Percentiles rank a stretch among this genome's conserved stretches.
These are phyloP conservation scores for Stramenopiles sp. DNA, from an alignment of 352 stramenopile genomes.

Conservation along the genomic window DNA sequence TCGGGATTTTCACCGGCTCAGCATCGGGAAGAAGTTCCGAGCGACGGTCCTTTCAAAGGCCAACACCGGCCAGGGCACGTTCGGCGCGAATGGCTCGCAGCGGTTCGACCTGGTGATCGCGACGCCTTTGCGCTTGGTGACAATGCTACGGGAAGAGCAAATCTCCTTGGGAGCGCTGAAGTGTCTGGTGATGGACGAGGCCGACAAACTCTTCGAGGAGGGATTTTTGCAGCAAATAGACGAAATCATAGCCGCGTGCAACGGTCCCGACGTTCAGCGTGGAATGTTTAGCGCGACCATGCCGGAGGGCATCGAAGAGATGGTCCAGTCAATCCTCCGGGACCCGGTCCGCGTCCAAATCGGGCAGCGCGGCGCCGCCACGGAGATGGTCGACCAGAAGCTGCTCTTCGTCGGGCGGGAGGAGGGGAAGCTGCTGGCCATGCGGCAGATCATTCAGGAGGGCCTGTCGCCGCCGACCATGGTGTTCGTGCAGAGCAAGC, in stretches of 20 bases:
- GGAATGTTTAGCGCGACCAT: constrained; percentile 96
- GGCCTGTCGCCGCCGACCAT: constrained; percentile 84
- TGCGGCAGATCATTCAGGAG: constrained; percentile 66
- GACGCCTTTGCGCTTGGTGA: constrained; percentile 82
- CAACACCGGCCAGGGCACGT: constrained; percentile 49
- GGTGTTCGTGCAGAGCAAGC: constrained; percentile 95
- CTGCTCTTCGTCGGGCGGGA: constrained; percentile 97
- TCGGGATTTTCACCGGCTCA: constrained; percentile 74
- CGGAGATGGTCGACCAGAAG: constrained; percentile 55
- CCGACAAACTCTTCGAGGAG: constrained; percentile 92
- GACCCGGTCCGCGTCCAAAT: constrained; percentile 88
- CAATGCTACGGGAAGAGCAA: constrained; percentile 51
- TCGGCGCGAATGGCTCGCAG: constrained; percentile 16
- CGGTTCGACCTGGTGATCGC: constrained; percentile 84
- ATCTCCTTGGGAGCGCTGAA: constrained; percentile 86
- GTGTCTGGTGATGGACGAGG: constrained; percentile 94
- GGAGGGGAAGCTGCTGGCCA: constrained; percentile 92
- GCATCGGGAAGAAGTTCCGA: constrained; percentile 54
- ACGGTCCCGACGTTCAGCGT: constrained; percentile 57
- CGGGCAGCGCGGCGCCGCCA: constrained; percentile 54
- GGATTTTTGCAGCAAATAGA: constrained; percentile 94
- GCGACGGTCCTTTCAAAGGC: constrained; percentile 72
- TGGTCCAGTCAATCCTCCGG: constrained; percentile 82
- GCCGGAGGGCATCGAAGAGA: constrained; percentile 66
- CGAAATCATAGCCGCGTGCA: constrained; percentile 75